These are phyloP conservation scores for Coemansia pectinata DNA, from an alignment of 192 early-diverging fungal species.

Conservation along the genomic window DNA sequence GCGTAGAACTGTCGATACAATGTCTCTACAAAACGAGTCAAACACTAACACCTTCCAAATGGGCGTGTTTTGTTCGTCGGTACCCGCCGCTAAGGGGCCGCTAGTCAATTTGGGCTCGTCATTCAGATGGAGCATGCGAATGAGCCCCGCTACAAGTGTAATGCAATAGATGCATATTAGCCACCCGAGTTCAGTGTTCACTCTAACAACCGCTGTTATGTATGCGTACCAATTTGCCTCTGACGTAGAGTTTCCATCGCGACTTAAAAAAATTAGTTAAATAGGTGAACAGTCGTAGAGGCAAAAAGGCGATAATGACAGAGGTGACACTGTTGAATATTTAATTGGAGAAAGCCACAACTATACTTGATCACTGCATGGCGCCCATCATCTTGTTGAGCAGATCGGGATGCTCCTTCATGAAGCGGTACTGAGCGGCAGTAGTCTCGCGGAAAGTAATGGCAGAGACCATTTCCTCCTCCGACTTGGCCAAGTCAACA, in stretches of 20 bases:
- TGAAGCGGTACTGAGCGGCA: constrained; percentile 60
- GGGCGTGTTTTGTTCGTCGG: constrained; percentile 38
- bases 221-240: constrained; percentile 63
- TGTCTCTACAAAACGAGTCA: constrained; percentile 88
- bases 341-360: no score
- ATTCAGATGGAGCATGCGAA: constrained; percentile 88
- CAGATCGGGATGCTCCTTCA: constrained; percentile 59
- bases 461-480: constrained; percentile 86
- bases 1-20: constrained; percentile 95
- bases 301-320: no score
- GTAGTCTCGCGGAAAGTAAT: constrained; percentile 71
- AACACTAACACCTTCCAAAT: constrained; percentile 99
- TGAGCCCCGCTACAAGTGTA: constrained; percentile 66
- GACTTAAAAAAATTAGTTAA: neutral
- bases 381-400: constrained; percentile 57
- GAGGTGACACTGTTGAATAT: no score
- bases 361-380: constrained; percentile 13
- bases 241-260: constrained; percentile 56
- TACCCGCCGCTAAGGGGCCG: constrained; percentile 11
- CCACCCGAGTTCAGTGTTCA: neutral
- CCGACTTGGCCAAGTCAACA: constrained; percentile 79
- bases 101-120: constrained; percentile 50
- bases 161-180: neutral
- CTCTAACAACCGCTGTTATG: neutral
- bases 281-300: no score